A percentile compares a stretch with the other conserved stretches of the same genome.
Conservation (phyloP, 257 asterid genomes). For the Solanum ahanhuiri region DNA sequence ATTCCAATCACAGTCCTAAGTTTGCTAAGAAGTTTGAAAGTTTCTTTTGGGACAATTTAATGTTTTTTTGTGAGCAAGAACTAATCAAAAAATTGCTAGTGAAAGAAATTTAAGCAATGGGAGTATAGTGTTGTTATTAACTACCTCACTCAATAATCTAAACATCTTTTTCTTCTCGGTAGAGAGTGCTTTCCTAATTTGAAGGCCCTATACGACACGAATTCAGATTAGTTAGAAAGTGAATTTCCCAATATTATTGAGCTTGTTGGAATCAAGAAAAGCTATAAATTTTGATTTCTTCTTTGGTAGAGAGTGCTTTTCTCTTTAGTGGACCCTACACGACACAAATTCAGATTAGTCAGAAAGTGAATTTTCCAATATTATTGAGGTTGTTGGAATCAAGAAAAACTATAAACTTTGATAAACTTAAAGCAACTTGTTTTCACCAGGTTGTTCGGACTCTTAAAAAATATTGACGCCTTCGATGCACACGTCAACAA, state of each 20-base stretch:
- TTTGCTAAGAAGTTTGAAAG: constrained; percentile 84
- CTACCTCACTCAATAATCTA: not conserved
- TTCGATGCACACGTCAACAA: not conserved
- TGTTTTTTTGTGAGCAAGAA: constrained; percentile 67
- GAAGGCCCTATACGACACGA: not conserved
- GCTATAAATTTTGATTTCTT: not conserved
- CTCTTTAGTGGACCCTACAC: not conserved
- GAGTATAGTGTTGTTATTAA: constrained; percentile 17
- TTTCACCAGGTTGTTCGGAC: not conserved
- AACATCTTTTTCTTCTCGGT: not conserved
- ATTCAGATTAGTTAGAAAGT: not conserved
- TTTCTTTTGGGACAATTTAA: constrained; percentile 62
- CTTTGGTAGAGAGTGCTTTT: not conserved
- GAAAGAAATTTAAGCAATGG: constrained; percentile 70
- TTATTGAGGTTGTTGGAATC: not conserved
- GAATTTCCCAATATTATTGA: not conserved
- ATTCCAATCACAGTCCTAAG: no score
- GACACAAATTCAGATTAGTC: not conserved
- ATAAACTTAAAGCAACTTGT: not conserved
- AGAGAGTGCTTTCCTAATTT: not conserved
- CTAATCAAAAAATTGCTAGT: constrained; percentile 51
- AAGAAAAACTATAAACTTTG: not conserved
- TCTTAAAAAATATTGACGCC: not conserved
- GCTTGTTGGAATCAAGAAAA: not conserved
- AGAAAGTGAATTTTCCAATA: not conserved